Percentiles rank a stretch among this genome's conserved stretches.
These are phyloP conservation scores for Fulvia fulva DNA, from an alignment of 2,329 filamentous ascomycete species.

Conservation along the genomic window DNA sequence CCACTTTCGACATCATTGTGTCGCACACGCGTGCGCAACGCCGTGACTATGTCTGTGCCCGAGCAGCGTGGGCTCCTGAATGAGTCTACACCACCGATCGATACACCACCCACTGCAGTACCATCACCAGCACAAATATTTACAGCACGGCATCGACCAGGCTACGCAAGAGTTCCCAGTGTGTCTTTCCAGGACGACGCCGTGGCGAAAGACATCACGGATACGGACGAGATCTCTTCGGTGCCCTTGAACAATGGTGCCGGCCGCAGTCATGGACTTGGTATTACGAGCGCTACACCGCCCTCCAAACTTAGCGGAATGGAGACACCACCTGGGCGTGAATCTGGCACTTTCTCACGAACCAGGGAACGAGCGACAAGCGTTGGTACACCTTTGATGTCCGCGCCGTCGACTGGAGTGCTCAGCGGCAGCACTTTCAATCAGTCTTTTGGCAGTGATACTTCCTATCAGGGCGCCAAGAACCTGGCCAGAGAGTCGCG, in stretches of 20 bases:
- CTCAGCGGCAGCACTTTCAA: conserved; percentile 26
- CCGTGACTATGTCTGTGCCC: conserved; percentile 14
- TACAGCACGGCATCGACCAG: conserved; percentile 31
- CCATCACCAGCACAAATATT: conserved; percentile 4
- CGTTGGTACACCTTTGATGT: conserved; percentile 14
- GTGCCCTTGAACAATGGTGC: conserved; percentile 5
- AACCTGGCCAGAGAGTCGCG: conserved; percentile 15
- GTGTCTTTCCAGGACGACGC: conserved; percentile 33
- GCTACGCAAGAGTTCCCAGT: conserved; percentile 33
- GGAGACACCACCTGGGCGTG: conserved; percentile 22
- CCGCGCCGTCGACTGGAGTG: conserved; percentile 23
- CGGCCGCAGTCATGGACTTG: conserved; percentile 31
- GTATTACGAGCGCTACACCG: conserved; percentile 28
- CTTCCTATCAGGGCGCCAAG: conserved; percentile 10
- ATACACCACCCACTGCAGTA: not conserved
- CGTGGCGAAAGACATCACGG: conserved; percentile 16
- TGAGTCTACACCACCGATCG: conserved; percentile 8
- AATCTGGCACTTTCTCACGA: conserved; percentile 13
- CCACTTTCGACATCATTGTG: not conserved
- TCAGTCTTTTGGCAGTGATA: conserved; percentile 12
- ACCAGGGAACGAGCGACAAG: conserved; percentile 13
- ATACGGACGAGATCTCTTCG: conserved; percentile 30
- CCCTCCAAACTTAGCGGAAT: conserved; percentile 6
- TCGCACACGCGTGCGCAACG: not conserved
- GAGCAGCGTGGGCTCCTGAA: conserved; percentile 18